Evolutionary conservation across 805 yeast genomes (phyloP).

Genomic region (Scheffersomyces lignosus): DNA sequence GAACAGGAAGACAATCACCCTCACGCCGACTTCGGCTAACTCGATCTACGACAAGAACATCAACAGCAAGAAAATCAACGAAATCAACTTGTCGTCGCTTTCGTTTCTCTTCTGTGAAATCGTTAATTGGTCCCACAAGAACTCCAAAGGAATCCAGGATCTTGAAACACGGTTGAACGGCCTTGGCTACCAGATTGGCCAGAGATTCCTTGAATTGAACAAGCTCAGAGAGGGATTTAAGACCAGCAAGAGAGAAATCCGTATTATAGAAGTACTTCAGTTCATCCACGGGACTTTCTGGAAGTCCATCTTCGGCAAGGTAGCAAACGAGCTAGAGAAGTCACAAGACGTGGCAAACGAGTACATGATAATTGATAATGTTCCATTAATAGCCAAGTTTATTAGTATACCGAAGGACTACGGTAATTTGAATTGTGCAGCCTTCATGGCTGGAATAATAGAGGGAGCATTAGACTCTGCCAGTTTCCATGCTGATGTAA

Average conservation of each 20-base stretch:
- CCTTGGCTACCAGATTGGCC: conserved; percentile 77
- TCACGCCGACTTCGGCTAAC: conserved; percentile 35
- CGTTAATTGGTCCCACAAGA: conserved; percentile 61
- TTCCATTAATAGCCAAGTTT: conserved; percentile 69
- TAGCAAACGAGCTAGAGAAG: conserved; percentile 75
- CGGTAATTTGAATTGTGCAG: conserved; percentile 74
- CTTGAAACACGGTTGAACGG: conserved; percentile 57
- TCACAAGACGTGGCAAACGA: conserved; percentile 67
- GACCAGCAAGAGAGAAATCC: conserved; percentile 63
- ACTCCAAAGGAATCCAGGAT: conserved; percentile 68
- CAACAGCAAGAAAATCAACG: conserved; percentile 62
- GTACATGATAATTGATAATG: conserved; percentile 76
- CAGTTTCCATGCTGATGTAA: conserved; percentile 70
- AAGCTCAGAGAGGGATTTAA: conserved; percentile 64
- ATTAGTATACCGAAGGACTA: conserved; percentile 79
- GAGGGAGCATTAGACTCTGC: conserved; percentile 80
- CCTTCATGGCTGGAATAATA: conserved; percentile 80
- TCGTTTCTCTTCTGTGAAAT: conserved; percentile 71
- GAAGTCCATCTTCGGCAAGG: conserved; percentile 69
- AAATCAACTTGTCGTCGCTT: conserved; percentile 65
- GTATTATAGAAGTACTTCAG: conserved; percentile 66
- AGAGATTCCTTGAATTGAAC: conserved; percentile 65
- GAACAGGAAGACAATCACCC: conserved; percentile 28
- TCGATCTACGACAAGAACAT: conserved; percentile 67
- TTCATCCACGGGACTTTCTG: conserved; percentile 74